Evolutionary conservation across 768 basidiomycete species (phyloP).

Genomic region (Tubosaeta sp.): DNA sequence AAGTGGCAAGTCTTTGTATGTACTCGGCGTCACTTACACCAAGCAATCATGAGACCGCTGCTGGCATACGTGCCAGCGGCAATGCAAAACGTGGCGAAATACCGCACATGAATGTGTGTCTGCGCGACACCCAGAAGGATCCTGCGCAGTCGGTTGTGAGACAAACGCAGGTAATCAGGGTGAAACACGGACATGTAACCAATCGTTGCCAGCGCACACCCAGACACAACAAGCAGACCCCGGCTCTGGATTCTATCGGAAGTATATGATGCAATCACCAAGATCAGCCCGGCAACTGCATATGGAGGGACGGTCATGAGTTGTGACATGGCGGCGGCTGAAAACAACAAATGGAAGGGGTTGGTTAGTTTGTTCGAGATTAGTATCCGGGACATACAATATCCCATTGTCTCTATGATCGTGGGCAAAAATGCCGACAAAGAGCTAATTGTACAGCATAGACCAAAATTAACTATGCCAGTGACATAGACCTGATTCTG

Average conservation of each 20-base stretch:
- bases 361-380: background rate
- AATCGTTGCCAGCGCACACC: constrained; percentile 32
- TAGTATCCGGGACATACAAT: constrained; percentile 30
- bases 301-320: constrained; percentile 54
- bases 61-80: constrained; percentile 44
- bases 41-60: constrained; percentile 43
- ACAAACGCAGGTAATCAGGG: background rate
- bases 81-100: constrained; percentile 45
- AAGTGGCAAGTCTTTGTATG: background rate
- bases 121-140: constrained; percentile 34
- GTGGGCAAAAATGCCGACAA: constrained; percentile 52
- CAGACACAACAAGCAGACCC: constrained; percentile 32
- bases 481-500: constrained; percentile 36
- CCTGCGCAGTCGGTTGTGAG: constrained; percentile 5
- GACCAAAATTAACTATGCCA: constrained; percentile 45
- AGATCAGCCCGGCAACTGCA: constrained; percentile 37
- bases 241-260: constrained; percentile 45
- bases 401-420: constrained; percentile 48
- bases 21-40: constrained; percentile 36
- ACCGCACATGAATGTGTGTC: constrained; percentile 34
- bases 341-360: background rate
- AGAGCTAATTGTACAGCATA: constrained; percentile 46
- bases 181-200: constrained; percentile 38
- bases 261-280: constrained; percentile 34
- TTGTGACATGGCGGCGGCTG: constrained; percentile 43